Evolutionary conservation across 73 alveolate species (phyloP).

Genomic region (Halteria grandinella): DNA sequence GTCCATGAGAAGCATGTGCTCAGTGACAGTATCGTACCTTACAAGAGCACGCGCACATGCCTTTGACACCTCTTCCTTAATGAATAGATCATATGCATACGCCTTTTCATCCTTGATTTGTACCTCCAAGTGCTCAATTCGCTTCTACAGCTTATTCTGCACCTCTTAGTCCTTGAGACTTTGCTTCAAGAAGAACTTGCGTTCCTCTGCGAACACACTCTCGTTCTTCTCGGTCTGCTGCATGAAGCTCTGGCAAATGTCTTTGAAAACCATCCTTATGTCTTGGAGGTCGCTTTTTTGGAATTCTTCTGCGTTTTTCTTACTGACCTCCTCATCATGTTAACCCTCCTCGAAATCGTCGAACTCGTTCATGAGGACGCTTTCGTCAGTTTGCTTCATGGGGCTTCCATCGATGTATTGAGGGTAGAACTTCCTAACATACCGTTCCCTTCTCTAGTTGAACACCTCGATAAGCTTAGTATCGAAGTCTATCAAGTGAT

Average conservation of each 20-base stretch:
- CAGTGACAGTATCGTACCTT: too few species aligned
- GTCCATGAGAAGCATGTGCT: too few species aligned
- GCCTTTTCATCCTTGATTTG: slow-evolving; percentile 28
- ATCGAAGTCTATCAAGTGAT: slow-evolving; percentile 18
- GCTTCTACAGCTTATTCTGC: background rate
- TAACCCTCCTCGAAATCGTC: slow-evolving; percentile 2
- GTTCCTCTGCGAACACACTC: slow-evolving; percentile 8
- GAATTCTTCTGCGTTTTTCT: background rate
- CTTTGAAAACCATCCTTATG: background rate
- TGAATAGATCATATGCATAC: background rate
- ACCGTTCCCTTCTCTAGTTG: slow-evolving; percentile 9
- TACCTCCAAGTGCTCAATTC: slow-evolving; percentile 19
- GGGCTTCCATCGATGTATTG: background rate
- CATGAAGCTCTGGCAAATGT: background rate
- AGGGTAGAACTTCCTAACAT: background rate
- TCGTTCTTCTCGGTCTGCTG: background rate
- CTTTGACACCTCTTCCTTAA: background rate
- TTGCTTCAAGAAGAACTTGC: slow-evolving; percentile 10
- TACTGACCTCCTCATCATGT: slow-evolving; percentile 10
- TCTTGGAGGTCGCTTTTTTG: background rate
- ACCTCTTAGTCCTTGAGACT: background rate
- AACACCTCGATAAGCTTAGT: background rate
- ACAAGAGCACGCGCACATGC: slow-evolving; percentile 15
- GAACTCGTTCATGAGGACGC: too few species aligned
- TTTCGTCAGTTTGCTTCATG: too few species aligned